Evolutionary conservation across 805 yeast species (phyloP).

Genomic region (Spathaspora hagerdaliae): DNA sequence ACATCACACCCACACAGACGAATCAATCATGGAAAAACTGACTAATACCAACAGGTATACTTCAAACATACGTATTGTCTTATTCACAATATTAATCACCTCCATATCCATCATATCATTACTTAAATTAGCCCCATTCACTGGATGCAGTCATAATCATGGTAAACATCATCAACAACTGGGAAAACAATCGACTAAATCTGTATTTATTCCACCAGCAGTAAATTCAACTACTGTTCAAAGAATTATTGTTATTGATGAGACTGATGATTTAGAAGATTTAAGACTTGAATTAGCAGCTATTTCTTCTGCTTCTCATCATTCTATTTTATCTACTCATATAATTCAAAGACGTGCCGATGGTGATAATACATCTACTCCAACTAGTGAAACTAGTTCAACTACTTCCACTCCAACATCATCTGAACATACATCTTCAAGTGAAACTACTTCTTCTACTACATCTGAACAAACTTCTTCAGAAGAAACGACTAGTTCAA

Average conservation of each 20-base stretch:
- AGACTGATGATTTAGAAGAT: not conserved
- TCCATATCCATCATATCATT: not conserved
- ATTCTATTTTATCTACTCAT: not conserved
- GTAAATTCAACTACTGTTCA: not conserved
- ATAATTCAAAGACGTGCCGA: conserved; percentile 2
- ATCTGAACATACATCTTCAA: not conserved
- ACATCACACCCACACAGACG: too few species aligned
- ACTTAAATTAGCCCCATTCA: not conserved
- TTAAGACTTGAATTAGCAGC: not conserved
- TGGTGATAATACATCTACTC: conserved; percentile 3
- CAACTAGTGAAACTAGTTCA: not conserved
- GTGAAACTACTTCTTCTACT: conserved; percentile 2
- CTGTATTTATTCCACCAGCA: too few species aligned
- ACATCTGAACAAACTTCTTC: conserved; percentile 4
- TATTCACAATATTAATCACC: conserved; percentile 1
- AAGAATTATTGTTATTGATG: not conserved
- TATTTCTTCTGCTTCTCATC: not conserved
- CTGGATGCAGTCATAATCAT: conserved; percentile 1
- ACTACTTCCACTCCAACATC: conserved; percentile 2
- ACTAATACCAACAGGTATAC: too few species aligned
- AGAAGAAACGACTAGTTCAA: conserved; percentile 5
- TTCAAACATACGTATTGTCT: not conserved
- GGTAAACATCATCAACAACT: not conserved
- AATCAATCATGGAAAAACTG: too few species aligned
- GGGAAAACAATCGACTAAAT: not conserved